phyloP scores from a whole-genome alignment of 306 rosid species.

The Ziziphus jujuba region DNA sequence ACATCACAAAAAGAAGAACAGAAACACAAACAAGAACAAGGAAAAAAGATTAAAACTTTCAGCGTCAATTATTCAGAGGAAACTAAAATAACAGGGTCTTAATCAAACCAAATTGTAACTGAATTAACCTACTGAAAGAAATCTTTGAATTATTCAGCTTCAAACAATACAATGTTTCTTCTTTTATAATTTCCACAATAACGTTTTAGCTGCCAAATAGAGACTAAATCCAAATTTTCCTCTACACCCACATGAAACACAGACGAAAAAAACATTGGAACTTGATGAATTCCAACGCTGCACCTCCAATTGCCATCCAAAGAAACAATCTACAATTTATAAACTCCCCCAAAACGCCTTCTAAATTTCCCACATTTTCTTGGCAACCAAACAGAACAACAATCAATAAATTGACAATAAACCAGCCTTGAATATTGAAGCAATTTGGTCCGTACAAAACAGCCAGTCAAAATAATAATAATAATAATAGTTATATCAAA shows the following conservation, averaged over 20 bases:
- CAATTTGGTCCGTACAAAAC: not conserved
- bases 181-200: not conserved
- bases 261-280: not conserved
- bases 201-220: constrained; percentile 7
- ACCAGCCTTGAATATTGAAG: not conserved
- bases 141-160: not conserved
- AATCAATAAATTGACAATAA: not conserved
- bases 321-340: not conserved
- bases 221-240: constrained; percentile 7
- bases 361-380: not conserved
- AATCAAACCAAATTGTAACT: constrained; percentile 4
- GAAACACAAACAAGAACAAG: not conserved
- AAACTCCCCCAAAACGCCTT: not conserved
- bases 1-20: too few relatives aligned
- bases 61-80: not conserved
- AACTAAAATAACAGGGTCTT: not conserved
- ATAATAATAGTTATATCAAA: too few relatives aligned
- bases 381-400: constrained; percentile 9
- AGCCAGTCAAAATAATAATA: not conserved
- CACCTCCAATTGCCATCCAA: not conserved
- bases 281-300: not conserved
- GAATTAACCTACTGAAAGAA: not conserved
- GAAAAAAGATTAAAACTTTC: not conserved
- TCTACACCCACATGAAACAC: not conserved
- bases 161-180: not conserved